Conservation (phyloP, 177 flowering plant genomes). For the Vitis hybrid region DNA sequence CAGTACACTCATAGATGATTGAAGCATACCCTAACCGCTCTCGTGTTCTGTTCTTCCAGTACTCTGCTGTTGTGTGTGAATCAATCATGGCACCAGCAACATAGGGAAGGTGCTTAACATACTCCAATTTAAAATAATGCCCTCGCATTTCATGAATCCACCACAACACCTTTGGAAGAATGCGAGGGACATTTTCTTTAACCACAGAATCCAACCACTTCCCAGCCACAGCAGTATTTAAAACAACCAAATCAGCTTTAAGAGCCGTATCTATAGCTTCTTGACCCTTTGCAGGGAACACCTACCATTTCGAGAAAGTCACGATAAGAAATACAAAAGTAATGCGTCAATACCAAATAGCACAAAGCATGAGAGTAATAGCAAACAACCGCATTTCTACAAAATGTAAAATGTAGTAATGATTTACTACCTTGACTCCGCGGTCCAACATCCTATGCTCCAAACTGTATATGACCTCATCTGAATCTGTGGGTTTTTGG, state of each 20-base stretch:
- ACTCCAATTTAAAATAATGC: conserved; percentile 89
- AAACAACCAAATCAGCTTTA: conserved; percentile 85
- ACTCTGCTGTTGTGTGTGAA: conserved; percentile 87
- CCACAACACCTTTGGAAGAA: conserved; percentile 96
- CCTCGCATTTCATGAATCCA: conserved; percentile 99
- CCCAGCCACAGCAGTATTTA: conserved; percentile 99
- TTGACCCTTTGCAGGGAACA: conserved; percentile 76
- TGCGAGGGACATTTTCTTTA: conserved; percentile 59
- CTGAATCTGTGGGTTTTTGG: conserved; percentile 62
- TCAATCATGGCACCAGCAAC: conserved; percentile 99
- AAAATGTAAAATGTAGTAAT: not conserved
- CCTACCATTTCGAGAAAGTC: conserved; percentile 36
- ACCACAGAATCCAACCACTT: conserved; percentile 21
- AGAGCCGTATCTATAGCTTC: conserved; percentile 80
- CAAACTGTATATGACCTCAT: conserved; percentile 71
- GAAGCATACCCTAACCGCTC: conserved; percentile 70
- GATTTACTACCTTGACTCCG: conserved; percentile 75
- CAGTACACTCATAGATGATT: not conserved
- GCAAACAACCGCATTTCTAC: not conserved
- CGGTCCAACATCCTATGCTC: conserved; percentile 78
- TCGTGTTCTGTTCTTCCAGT: conserved; percentile 90
- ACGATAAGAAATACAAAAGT: conserved; percentile 1
- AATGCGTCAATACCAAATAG: not conserved
- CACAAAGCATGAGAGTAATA: not conserved
- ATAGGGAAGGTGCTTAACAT: conserved; percentile 91